phyloP scores from a whole-genome alignment of 257 asterid genomes.

The Coffea canephora region DNA sequence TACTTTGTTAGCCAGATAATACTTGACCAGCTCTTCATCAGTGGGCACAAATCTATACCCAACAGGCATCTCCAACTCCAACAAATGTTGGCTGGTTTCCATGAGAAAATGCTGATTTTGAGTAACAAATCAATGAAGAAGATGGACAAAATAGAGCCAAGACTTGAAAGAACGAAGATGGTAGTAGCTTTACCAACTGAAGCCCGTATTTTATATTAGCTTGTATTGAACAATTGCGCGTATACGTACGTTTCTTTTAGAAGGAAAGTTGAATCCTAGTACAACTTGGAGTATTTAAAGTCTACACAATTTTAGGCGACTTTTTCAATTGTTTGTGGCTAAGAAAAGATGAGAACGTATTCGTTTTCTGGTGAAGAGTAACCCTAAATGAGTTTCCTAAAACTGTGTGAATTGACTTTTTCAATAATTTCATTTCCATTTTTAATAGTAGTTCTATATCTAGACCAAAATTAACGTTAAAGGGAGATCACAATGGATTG shows the following conservation, averaged over 20 bases:
- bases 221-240: not conserved
- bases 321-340: constrained; percentile 8
- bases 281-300: not conserved
- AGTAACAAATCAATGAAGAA: no score
- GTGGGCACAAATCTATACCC: constrained; percentile 38
- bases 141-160: not conserved
- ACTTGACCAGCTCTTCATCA: constrained; percentile 23
- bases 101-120: not conserved
- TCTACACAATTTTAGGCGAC: not conserved
- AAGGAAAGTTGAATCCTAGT: not conserved
- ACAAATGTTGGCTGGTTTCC: not conserved
- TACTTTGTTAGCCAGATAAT: constrained; percentile 25
- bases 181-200: not conserved
- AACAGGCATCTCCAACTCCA: constrained; percentile 13
- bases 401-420: not conserved
- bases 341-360: not conserved
- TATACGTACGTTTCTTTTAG: not conserved
- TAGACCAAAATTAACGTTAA: no score
- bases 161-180: not conserved
- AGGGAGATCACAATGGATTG: no score
- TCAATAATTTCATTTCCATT: not conserved
- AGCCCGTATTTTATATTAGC: not conserved
- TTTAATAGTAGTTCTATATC: no score
- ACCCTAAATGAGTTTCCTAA: not conserved
- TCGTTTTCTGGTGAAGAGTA: not conserved